Evolutionary conservation across 345 rosid genomes (phyloP).

Genomic region (Psidium guajava): DNA sequence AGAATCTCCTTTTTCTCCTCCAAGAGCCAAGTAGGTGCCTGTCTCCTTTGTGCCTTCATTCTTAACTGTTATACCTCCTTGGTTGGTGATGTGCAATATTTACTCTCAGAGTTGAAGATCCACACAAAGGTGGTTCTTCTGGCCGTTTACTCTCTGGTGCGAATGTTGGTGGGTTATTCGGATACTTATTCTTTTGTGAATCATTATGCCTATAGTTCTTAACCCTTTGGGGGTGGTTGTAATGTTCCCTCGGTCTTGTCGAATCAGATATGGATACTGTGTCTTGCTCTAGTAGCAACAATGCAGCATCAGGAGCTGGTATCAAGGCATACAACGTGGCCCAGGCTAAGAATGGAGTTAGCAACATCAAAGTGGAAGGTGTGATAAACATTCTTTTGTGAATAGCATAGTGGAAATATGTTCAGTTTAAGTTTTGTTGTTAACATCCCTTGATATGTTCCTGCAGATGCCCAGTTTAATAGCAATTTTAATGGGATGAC

Average conservation of each 20-base stretch:
- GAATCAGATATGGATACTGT: conserved; percentile 32
- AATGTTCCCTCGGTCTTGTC: not conserved
- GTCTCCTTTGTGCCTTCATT: conserved; percentile 7
- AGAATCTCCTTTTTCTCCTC: conserved; percentile 73
- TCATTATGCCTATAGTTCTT: not conserved
- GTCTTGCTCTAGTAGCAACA: conserved; percentile 20
- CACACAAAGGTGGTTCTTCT: conserved; percentile 46
- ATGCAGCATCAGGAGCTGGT: conserved; percentile 21
- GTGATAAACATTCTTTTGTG: not conserved
- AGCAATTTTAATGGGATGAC: conserved; percentile 62
- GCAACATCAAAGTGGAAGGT: not conserved
- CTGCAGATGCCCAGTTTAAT: conserved; percentile 51
- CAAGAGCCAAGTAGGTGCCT: conserved; percentile 74
- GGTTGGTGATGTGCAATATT: conserved; percentile 14
- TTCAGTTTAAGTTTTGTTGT: not conserved
- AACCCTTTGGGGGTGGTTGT: not conserved
- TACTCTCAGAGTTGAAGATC: conserved; percentile 63
- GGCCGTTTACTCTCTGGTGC: conserved; percentile 26
- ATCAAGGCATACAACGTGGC: conserved; percentile 22
- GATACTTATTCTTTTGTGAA: not conserved
- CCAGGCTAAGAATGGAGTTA: conserved; percentile 29
- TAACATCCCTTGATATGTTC: not conserved
- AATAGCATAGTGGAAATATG: not conserved
- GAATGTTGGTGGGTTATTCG: conserved; percentile 23
- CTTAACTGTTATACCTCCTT: not conserved